Percentiles rank a stretch among this genome's conserved stretches.
phyloP scores from a whole-genome alignment of 2,329 filamentous ascomycete species.

The Sporothrix brasiliensis region DNA sequence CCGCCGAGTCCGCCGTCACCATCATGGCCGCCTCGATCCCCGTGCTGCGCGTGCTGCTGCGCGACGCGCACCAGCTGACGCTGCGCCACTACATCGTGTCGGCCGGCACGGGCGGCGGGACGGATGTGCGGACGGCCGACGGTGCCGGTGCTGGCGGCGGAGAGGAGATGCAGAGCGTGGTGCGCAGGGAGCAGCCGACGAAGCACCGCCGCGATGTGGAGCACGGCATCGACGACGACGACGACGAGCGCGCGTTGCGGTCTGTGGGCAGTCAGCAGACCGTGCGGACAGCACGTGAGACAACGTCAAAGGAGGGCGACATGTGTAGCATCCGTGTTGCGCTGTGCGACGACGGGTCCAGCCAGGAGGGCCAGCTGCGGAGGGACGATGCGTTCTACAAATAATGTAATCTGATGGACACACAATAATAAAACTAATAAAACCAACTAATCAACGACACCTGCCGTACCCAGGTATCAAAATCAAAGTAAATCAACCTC shows the following conservation, averaged over 20 bases:
- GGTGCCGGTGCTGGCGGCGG: neutral
- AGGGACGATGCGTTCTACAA: too few species aligned
- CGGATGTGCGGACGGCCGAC: neutral
- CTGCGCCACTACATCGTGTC: conserved; percentile 11
- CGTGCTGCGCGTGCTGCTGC: conserved; percentile 25
- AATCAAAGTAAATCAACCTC: neutral
- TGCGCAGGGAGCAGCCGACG: neutral
- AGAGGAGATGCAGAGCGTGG: neutral
- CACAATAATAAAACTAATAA: too few species aligned
- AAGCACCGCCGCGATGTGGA: conserved; percentile 6
- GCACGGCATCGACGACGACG: conserved; percentile 3
- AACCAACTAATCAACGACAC: neutral
- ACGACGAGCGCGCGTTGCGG: conserved; percentile 16
- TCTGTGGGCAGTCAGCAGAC: conserved; percentile 16
- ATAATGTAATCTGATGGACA: too few species aligned
- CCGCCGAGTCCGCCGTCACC: conserved; percentile 22
- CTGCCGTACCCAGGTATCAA: neutral
- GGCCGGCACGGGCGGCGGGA: neutral
- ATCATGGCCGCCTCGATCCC: conserved; percentile 27
- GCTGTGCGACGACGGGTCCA: conserved; percentile 11
- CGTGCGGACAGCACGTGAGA: neutral
- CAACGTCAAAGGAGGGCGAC: conserved; percentile 16
- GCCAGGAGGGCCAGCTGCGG: neutral
- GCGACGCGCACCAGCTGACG: conserved; percentile 22
- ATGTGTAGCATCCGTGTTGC: conserved; percentile 20